Evolutionary conservation across 257 asterid genomes (phyloP).

Genomic region (Solanum appendiculatum): DNA sequence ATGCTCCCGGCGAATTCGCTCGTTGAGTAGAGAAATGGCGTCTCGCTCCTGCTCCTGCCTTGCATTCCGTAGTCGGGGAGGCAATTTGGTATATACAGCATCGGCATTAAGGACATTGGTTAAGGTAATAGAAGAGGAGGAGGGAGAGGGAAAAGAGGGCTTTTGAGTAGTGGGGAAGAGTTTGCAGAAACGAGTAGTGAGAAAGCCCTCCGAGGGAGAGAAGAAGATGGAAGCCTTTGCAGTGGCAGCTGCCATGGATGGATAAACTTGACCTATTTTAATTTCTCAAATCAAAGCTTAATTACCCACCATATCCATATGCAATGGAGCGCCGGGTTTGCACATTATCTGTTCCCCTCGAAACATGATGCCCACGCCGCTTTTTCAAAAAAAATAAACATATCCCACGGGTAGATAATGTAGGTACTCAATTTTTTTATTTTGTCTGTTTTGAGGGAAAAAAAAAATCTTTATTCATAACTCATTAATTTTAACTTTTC

Average conservation of each 20-base stretch:
- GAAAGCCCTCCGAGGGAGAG: neutral
- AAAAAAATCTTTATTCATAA: neutral
- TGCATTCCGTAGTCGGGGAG: constrained; percentile 12
- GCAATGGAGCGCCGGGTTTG: neutral
- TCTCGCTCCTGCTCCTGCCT: constrained; percentile 33
- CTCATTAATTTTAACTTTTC: neutral
- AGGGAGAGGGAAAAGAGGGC: neutral
- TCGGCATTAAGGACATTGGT: neutral
- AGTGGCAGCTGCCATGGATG: neutral
- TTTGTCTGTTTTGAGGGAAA: neutral
- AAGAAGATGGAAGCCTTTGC: constrained; percentile 2
- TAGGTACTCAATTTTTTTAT: neutral
- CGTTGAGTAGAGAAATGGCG: constrained; percentile 54
- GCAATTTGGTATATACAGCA: constrained; percentile 8
- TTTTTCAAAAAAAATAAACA: neutral
- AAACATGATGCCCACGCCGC: neutral
- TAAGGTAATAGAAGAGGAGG: neutral
- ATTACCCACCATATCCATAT: neutral
- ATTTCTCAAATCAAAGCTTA: neutral
- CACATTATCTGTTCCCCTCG: neutral
- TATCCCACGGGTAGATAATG: neutral
- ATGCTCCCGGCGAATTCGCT: constrained; percentile 70
- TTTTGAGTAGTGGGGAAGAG: neutral
- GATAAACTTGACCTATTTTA: neutral
- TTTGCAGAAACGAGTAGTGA: neutral